Evolutionary conservation across 2,329 filamentous ascomycete species (phyloP).

Genomic region (Claviceps quebecensis): DNA sequence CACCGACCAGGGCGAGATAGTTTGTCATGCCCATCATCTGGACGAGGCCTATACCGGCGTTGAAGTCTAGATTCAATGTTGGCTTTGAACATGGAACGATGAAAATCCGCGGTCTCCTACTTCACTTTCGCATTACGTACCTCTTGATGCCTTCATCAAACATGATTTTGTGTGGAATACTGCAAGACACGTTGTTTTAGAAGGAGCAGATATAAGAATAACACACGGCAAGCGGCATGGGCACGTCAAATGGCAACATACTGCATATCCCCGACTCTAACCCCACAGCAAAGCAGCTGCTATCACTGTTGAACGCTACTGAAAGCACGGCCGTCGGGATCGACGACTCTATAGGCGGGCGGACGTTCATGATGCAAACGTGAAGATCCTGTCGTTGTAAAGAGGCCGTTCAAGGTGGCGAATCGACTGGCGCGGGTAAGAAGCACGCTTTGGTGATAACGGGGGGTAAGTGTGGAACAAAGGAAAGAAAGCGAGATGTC

Average conservation of each 20-base stretch:
- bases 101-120: neutral
- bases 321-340: slow-evolving; percentile 64
- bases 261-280: slow-evolving; percentile 76
- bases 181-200: slow-evolving; percentile 17
- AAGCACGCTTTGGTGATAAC: too few species aligned
- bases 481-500: neutral
- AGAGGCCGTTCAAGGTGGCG: neutral
- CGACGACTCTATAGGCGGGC: slow-evolving; percentile 69
- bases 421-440: too few species aligned
- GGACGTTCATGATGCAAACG: slow-evolving; percentile 64
- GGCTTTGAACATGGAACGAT: neutral
- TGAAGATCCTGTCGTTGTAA: neutral
- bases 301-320: slow-evolving; percentile 72
- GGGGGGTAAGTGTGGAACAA: neutral
- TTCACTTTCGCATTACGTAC: slow-evolving; percentile 14
- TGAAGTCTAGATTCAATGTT: slow-evolving; percentile 44
- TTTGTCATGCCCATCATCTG: slow-evolving; percentile 81
- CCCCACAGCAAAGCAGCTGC: slow-evolving; percentile 75
- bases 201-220: neutral
- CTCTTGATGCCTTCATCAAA: slow-evolving; percentile 45
- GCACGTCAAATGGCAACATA: slow-evolving; percentile 27
- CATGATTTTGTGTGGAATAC: slow-evolving; percentile 63
- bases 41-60: slow-evolving; percentile 66
- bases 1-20: slow-evolving; percentile 80
- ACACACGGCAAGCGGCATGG: neutral